A percentile compares a stretch with the other conserved stretches of the same genome.
These are phyloP conservation scores for Pseudogymnoascus sp. DNA, from an alignment of 2,329 filamentous ascomycete species.

Conservation along the genomic window DNA sequence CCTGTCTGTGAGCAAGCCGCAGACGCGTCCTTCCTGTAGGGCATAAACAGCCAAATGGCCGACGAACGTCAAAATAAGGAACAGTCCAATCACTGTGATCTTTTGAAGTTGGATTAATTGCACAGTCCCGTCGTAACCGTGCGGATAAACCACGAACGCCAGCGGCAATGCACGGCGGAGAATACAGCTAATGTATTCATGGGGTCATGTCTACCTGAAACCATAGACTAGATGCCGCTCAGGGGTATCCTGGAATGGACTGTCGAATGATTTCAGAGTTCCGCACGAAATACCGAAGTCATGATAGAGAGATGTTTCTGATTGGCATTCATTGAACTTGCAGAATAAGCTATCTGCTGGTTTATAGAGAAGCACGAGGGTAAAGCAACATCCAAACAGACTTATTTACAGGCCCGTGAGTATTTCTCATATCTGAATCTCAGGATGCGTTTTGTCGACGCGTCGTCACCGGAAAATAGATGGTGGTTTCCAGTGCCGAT, in stretches of 20 bases:
- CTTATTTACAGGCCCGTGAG: background rate
- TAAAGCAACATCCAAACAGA: background rate
- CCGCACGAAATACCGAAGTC: background rate
- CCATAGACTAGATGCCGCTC: background rate
- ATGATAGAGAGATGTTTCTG: background rate
- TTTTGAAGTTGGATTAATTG: background rate
- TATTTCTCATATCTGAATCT: background rate
- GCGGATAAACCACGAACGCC: background rate
- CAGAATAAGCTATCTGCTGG: background rate
- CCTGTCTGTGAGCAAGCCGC: background rate
- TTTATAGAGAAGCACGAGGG: background rate
- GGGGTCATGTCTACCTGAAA: background rate
- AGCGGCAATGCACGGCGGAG: background rate
- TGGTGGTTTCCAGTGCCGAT: background rate
- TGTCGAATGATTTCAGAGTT: background rate
- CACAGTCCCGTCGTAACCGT: background rate
- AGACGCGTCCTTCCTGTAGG: background rate
- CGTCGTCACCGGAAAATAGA: background rate
- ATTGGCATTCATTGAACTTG: background rate
- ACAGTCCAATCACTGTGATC: background rate
- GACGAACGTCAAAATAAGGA: conserved; percentile 1
- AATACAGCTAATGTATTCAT: background rate
- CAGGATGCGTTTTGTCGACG: background rate
- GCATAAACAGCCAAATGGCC: background rate
- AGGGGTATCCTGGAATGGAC: background rate